Evolutionary conservation across 2,329 filamentous ascomycete genomes (phyloP).

Genomic region (Colletotrichum sp.): DNA sequence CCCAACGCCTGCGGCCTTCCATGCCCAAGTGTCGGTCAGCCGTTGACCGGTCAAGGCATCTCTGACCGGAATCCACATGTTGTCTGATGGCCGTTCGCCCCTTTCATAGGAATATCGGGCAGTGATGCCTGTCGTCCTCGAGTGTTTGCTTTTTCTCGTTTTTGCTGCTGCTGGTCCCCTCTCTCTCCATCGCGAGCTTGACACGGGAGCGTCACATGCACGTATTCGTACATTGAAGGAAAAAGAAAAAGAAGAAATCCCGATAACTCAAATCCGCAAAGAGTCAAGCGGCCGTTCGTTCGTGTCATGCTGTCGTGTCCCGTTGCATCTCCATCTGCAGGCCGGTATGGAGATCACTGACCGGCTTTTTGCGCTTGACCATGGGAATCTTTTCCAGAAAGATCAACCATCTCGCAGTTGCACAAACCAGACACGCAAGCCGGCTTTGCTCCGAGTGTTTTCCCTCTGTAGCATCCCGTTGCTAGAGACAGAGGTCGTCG

Average conservation of each 20-base stretch:
- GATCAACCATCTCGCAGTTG: background rate
- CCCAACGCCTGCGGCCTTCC: background rate
- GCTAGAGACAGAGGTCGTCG: background rate
- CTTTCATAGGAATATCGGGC: background rate
- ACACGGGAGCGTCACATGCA: background rate
- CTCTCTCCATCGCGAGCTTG: background rate
- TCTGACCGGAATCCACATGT: background rate
- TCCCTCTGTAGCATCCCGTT: background rate
- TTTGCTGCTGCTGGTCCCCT: background rate
- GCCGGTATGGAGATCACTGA: background rate
- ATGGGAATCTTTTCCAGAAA: background rate
- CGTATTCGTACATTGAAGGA: background rate
- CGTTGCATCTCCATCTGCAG: background rate
- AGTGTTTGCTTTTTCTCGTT: conserved; percentile 1
- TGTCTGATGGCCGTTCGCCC: background rate
- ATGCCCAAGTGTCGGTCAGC: background rate
- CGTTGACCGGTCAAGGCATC: background rate
- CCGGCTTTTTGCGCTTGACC: background rate
- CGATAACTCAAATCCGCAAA: background rate
- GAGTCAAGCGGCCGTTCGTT: background rate
- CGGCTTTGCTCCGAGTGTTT: background rate
- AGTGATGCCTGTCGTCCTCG: background rate
- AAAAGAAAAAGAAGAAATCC: background rate
- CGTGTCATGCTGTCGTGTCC: background rate
- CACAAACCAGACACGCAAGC: background rate